Evolutionary conservation across 306 rosid species (phyloP).

Genomic region (Nissolia schottii): DNA sequence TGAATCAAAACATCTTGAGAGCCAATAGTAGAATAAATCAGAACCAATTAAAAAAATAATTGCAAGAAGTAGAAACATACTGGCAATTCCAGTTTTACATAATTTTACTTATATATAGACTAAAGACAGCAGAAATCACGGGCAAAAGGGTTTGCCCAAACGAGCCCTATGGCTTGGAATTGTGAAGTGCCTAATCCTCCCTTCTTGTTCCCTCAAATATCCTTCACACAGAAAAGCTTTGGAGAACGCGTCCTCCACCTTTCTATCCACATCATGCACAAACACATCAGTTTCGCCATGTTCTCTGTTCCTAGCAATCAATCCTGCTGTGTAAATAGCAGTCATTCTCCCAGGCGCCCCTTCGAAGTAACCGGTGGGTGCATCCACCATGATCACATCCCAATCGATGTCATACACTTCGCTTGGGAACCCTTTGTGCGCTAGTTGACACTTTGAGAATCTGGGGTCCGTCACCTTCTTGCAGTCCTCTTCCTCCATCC

Average conservation of each 20-base stretch:
- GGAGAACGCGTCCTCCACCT: constrained; percentile 72
- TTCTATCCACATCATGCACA: constrained; percentile 87
- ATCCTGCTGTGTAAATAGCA: constrained; percentile 87
- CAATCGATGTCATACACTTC: constrained; percentile 74
- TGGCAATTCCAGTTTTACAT: not conserved
- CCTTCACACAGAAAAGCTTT: constrained; percentile 72
- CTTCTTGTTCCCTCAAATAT: constrained; percentile 69
- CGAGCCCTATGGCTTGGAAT: constrained; percentile 77
- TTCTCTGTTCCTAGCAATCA: constrained; percentile 80
- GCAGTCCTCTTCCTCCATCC: constrained; percentile 48
- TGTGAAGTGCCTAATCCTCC: constrained; percentile 73
- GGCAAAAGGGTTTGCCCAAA: constrained; percentile 65
- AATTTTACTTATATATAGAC: no score
- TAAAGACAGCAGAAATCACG: constrained; percentile 3
- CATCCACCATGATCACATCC: constrained; percentile 97
- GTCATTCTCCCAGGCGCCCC: constrained; percentile 91
- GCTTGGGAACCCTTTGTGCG: constrained; percentile 63
- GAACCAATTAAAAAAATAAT: not conserved
- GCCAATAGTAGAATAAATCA: not conserved
- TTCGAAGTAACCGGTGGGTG: constrained; percentile 75
- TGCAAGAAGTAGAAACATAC: not conserved
- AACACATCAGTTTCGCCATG: constrained; percentile 80
- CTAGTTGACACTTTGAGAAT: constrained; percentile 54
- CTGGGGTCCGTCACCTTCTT: constrained; percentile 62
- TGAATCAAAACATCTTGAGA: not conserved